A percentile compares a stretch with the other conserved stretches of the same genome.
Evolutionary conservation across 345 rosid species (phyloP).

Genomic region (Hibiscus mutabilis): DNA sequence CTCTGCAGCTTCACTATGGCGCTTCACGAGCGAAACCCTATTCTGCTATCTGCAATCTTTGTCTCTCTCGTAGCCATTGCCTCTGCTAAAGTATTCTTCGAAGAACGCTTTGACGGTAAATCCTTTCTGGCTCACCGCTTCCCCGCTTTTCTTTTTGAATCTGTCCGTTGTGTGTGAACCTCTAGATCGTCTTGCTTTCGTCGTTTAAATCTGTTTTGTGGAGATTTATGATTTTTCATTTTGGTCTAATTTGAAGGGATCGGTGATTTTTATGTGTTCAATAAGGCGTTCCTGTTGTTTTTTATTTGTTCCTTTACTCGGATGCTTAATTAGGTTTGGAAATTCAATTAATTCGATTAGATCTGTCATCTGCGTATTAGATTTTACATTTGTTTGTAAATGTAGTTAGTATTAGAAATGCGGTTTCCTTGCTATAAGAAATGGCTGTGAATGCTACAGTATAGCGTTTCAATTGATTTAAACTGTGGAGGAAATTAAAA

Average conservation of each 20-base stretch:
- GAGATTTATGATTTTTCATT: not conserved
- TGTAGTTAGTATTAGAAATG: not conserved
- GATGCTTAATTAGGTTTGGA: not conserved
- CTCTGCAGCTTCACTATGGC: constrained; percentile 28
- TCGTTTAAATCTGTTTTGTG: not conserved
- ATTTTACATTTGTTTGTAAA: not conserved
- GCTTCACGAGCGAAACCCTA: constrained; percentile 26
- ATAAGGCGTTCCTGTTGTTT: constrained; percentile 12
- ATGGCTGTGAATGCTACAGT: not conserved
- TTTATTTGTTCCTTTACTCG: not conserved
- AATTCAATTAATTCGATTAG: constrained; percentile 4
- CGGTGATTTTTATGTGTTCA: not conserved
- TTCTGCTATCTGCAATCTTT: constrained; percentile 25
- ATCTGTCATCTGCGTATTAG: constrained; percentile 13
- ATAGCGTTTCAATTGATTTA: not conserved
- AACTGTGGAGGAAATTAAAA: not conserved
- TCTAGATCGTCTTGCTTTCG: constrained; percentile 8
- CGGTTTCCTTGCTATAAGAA: not conserved
- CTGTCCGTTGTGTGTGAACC: not conserved
- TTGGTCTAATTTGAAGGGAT: constrained; percentile 2
- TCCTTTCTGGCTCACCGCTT: not conserved
- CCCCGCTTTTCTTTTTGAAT: not conserved
- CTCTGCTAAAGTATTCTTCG: constrained; percentile 71
- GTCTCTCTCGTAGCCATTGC: constrained; percentile 39
- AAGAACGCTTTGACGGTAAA: constrained; percentile 85